Base-by-base conservation (phyloP, 176 grass and related monocot genomes). In the Themeda triandra region DNA sequence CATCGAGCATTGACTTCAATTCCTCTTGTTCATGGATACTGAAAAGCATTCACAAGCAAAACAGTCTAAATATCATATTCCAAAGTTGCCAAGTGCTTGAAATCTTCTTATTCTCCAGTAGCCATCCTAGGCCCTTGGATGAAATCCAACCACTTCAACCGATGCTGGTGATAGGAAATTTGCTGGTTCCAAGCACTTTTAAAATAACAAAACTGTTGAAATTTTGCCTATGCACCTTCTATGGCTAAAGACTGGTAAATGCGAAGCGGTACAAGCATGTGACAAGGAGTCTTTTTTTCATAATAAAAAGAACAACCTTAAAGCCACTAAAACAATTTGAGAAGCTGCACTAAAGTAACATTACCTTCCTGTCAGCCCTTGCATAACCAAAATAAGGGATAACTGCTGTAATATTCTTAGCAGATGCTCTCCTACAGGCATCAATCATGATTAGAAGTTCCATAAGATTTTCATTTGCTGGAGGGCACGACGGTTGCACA, bases 331-430 rank as follows among this genome's bases (percentile, higher is more conserved):
- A 3, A 65, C 23, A 53, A 49, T 53, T 81, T 51, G 49, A 19
- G 24, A 80, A 75, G 39, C 10, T 30, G 51, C 1, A 71, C 15
- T 54, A 35, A 41, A 72, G 23, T 1, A 80, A 33, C 12, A 44
- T 86, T 92, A 98, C 96, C 93, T 98, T 98, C 62, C 96, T 92
- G 76, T 98, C 96, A 82, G 93, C 96, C 78, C 93, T 95, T 70
- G 96, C 96, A 85, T 98, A 98, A 87, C 96, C 96, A 78, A 98
- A 98, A 89, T 98, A 98, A 84, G 96, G 93, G 84, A 98, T 95
- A 44, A 98, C 96, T 73, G 93, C 96, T 33, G 96, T 98, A 40
- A 98, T 98, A 86, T 88, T 98, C 86, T 95, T 98, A 60, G 96
- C 96, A 76, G 96, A 98, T 79, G 96, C 96, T 87, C 96, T 95